Evolutionary conservation across 352 stramenopile genomes (phyloP).

Genomic region (Pythium aristosporum): DNA sequence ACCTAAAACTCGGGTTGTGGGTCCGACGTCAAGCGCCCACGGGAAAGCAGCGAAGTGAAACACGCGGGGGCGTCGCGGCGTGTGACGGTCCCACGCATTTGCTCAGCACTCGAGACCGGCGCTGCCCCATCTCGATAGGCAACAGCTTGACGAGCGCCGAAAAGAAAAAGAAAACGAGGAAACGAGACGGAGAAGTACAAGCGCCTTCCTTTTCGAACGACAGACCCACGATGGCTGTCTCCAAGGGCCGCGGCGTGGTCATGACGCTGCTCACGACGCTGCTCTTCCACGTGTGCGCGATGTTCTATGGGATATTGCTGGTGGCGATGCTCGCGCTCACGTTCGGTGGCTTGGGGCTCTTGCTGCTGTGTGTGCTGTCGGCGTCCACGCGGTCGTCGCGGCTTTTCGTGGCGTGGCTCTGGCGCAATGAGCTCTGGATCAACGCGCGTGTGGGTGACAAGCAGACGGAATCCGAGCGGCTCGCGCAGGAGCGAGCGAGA

Average conservation of each 20-base stretch:
- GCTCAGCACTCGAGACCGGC: too few relatives aligned
- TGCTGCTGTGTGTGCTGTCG: slow-evolving; percentile 48
- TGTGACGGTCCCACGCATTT: too few relatives aligned
- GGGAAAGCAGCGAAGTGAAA: neutral
- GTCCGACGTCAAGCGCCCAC: neutral
- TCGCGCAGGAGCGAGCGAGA: slow-evolving; percentile 10
- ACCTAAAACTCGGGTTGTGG: neutral
- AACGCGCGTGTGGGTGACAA: slow-evolving; percentile 35
- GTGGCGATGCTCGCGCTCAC: slow-evolving; percentile 40
- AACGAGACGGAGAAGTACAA: neutral
- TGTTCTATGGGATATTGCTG: slow-evolving; percentile 43
- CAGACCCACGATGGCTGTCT: neutral
- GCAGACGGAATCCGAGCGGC: slow-evolving; percentile 19
- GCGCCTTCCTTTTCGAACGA: too few relatives aligned
- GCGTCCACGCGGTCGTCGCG: slow-evolving; percentile 36
- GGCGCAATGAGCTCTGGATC: slow-evolving; percentile 55
- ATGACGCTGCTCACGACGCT: slow-evolving; percentile 40
- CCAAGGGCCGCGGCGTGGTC: slow-evolving; percentile 28
- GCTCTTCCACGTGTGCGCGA: slow-evolving; percentile 54
- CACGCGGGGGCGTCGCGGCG: too few relatives aligned
- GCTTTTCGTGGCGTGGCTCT: slow-evolving; percentile 53
- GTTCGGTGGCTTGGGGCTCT: slow-evolving; percentile 31
- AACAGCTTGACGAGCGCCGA: too few relatives aligned
- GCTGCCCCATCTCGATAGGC: too few relatives aligned
- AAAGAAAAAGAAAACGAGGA: neutral